Base-by-base conservation (phyloP, 306 rosid genomes). In the Begonia fuchsioides region DNA sequence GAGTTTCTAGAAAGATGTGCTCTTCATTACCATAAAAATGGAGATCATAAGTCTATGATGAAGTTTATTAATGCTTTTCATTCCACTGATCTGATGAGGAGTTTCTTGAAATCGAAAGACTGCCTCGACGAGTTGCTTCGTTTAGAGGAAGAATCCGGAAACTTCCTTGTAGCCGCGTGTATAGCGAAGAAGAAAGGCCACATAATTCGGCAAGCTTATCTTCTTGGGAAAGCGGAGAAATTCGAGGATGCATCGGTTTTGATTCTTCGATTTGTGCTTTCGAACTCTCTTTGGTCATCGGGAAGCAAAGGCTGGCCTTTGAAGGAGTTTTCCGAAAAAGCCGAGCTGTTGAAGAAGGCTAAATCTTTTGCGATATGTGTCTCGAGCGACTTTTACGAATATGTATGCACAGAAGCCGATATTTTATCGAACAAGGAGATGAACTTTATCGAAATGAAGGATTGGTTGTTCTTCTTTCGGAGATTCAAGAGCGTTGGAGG, bases 281-380 rank as follows among this genome's bases (percentile, higher is more conserved):
- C 69, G 40, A 70, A 60, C 58, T 85, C 93, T 51, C 79, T 81
- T 50, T 85, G 95, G 93, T 68, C 76, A 10, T 44, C 47, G 1
- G 87, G 83, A 52, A 62, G 80, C 43, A 62, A 66, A 56, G 93
- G 80, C 12, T 85, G 95, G 93, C 95, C 93, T 18, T 53, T 81
- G 40, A 71, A 71, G 59, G 50, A 18, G 44, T 85, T 76, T 67
- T 2, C 55, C 51, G 47, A 55, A 17, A 76, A 78, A 70, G 58
- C 10, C 2, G 76, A 64, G 41, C 70, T 81, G 26, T 64, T 86
- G 63, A 38, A 7, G n/a, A 76, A 59, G 58, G 95, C 77, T 6
- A 69, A 56, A 55, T 61, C 56, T 16, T 62, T 65, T 51, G 93
- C 88, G 20, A 55, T 54, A 63, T 62, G 68, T 17, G 72, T 43